A percentile compares a stretch with the other conserved stretches of the same genome.
Conservation (phyloP, 768 basidiomycete genomes). For the Stropharia rugosoannulata region DNA sequence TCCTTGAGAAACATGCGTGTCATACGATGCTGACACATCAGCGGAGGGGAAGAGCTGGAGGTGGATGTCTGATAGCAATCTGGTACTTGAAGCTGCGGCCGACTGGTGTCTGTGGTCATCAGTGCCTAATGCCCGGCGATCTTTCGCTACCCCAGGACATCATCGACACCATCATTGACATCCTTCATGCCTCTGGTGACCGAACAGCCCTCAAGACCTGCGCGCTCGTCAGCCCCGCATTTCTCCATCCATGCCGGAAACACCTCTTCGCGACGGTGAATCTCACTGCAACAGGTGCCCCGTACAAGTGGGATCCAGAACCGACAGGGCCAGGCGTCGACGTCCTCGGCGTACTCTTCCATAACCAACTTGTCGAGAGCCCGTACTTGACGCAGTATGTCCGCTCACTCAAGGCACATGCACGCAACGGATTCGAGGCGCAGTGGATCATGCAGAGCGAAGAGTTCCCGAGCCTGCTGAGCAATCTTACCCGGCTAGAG, state of each 20-base stretch:
- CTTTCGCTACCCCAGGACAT: slow-evolving; percentile 1
- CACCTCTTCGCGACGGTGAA: neutral
- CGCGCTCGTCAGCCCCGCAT: neutral
- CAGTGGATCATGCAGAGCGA: neutral
- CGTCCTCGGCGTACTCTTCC: neutral
- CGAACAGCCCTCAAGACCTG: neutral
- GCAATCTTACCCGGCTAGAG: neutral
- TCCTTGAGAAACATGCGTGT: too few relatives aligned
- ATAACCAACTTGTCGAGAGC: neutral
- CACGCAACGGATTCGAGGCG: neutral
- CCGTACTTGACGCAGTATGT: slow-evolving; percentile 1
- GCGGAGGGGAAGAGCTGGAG: too few relatives aligned
- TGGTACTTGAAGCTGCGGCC: neutral
- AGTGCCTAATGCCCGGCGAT: neutral
- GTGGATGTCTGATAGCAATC: neutral
- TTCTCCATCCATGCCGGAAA: slow-evolving; percentile 1
- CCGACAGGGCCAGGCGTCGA: neutral
- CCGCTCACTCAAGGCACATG: neutral
- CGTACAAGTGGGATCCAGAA: neutral
- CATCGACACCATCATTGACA: neutral
- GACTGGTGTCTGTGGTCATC: neutral
- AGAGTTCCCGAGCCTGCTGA: neutral
- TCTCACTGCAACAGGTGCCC: neutral
- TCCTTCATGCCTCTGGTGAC: neutral
- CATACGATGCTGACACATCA: too few relatives aligned